phyloP scores from a whole-genome alignment of 2,329 filamentous ascomycete species.

The Oidium heveae region DNA sequence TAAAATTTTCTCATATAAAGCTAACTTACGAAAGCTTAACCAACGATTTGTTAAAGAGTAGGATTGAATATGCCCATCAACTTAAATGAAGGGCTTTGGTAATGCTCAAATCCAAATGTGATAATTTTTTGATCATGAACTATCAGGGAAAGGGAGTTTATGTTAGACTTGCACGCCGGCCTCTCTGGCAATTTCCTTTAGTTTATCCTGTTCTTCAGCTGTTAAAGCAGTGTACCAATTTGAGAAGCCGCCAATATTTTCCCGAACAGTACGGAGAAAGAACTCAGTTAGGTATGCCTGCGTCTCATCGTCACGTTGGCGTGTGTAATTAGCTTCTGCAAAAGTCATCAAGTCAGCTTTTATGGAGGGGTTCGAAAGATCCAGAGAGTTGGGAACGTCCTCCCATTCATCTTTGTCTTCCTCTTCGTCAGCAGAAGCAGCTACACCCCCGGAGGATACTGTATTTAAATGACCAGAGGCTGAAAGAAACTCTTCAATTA shows the following conservation, averaged over 20 bases:
- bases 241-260: slow-evolving; percentile 16
- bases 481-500: slow-evolving; percentile 73
- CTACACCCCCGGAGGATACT: slow-evolving; percentile 31
- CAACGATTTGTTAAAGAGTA: no score
- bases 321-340: slow-evolving; percentile 24
- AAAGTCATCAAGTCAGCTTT: slow-evolving; percentile 64
- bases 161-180: not conserved
- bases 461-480: slow-evolving; percentile 42
- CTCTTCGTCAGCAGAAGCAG: slow-evolving; percentile 28
- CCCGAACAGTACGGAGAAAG: slow-evolving; percentile 27
- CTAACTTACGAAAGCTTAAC: no score
- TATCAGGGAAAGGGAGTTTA: not conserved
- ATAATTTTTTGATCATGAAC: no score
- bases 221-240: slow-evolving; percentile 15
- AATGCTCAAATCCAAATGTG: no score
- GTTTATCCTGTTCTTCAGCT: slow-evolving; percentile 22
- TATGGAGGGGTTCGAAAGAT: slow-evolving; percentile 43
- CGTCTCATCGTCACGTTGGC: slow-evolving; percentile 71
- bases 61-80: no score
- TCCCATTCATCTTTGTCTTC: slow-evolving; percentile 74
- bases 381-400: slow-evolving; percentile 52
- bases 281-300: slow-evolving; percentile 65
- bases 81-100: no score
- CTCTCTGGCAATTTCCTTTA: slow-evolving; percentile 16
- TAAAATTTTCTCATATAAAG: no score